These are phyloP conservation scores for Ophiostoma pallidulum DNA, from an alignment of 2,329 filamentous ascomycete species.

Conservation along the genomic window DNA sequence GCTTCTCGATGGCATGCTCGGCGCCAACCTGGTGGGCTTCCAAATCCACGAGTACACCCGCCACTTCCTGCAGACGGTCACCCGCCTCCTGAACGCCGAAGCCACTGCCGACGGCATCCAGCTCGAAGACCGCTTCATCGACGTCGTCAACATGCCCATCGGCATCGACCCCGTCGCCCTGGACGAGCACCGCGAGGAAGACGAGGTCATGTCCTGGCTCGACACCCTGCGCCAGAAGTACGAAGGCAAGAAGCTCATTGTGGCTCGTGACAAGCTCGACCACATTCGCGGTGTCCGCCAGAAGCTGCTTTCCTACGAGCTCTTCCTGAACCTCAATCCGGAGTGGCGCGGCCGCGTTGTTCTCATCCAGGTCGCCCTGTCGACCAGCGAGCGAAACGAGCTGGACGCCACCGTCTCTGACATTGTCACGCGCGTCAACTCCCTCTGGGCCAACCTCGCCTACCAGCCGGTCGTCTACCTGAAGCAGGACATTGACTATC, in stretches of 20 bases:
- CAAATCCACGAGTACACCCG: slow-evolving; percentile 89
- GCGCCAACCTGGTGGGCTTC: slow-evolving; percentile 86
- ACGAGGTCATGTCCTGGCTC: slow-evolving; percentile 70
- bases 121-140: slow-evolving; percentile 85
- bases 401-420: slow-evolving; percentile 82
- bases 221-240: slow-evolving; percentile 74
- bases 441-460: slow-evolving; percentile 77
- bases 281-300: slow-evolving; percentile 85
- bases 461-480: slow-evolving; percentile 91
- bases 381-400: slow-evolving; percentile 78
- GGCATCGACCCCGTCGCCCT: slow-evolving; percentile 81
- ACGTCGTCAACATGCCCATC: slow-evolving; percentile 76
- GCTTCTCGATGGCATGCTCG: slow-evolving; percentile 83
- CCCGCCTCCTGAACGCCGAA: slow-evolving; percentile 80
- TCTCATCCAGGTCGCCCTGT: slow-evolving; percentile 87
- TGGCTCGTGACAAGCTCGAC: slow-evolving; percentile 89
- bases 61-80: slow-evolving; percentile 94
- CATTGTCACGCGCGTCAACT: slow-evolving; percentile 91
- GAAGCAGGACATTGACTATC: slow-evolving; percentile 87
- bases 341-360: slow-evolving; percentile 83
- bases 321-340: slow-evolving; percentile 90
- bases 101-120: slow-evolving; percentile 82
- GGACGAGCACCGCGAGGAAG: slow-evolving; percentile 57
- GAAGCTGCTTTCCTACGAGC: slow-evolving; percentile 83
- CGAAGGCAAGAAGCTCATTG: slow-evolving; percentile 79